Evolutionary conservation across 805 yeast genomes (phyloP).

Genomic region (Ogataea paraovalis): DNA sequence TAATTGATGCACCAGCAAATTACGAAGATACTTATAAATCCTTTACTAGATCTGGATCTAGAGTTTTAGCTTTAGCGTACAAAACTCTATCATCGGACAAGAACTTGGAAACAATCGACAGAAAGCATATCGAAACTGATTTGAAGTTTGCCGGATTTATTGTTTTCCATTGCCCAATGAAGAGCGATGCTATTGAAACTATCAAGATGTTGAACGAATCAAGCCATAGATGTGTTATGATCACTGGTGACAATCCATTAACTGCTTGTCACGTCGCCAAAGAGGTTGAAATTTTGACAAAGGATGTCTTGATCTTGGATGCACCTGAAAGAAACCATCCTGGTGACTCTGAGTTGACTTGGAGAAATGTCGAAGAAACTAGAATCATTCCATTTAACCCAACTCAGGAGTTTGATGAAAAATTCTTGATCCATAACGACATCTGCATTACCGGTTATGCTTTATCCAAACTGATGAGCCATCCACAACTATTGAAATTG

Average conservation of each 20-base stretch:
- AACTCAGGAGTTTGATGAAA: constrained; percentile 48
- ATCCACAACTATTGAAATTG: constrained; percentile 64
- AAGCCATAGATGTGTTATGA: constrained; percentile 94
- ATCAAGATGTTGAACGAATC: constrained; percentile 92
- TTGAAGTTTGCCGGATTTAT: constrained; percentile 86
- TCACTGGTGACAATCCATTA: constrained; percentile 97
- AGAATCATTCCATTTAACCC: constrained; percentile 64
- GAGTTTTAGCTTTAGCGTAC: constrained; percentile 94
- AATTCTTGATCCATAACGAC: constrained; percentile 64
- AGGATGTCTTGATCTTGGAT: constrained; percentile 82
- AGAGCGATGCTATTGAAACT: constrained; percentile 86
- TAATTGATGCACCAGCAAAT: constrained; percentile 62
- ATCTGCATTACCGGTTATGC: constrained; percentile 94
- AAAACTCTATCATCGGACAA: constrained; percentile 53
- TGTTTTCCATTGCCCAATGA: constrained; percentile 96
- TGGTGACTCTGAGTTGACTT: constrained; percentile 56
- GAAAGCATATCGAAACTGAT: constrained; percentile 73
- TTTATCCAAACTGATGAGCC: constrained; percentile 58
- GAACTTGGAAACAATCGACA: constrained; percentile 54
- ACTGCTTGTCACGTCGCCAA: constrained; percentile 98
- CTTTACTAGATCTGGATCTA: constrained; percentile 91
- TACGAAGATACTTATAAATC: constrained; percentile 86
- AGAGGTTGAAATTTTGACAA: constrained; percentile 83
- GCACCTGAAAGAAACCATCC: constrained; percentile 66
- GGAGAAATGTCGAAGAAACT: constrained; percentile 84